A percentile compares a stretch with the other conserved stretches of the same genome.
Conservation (phyloP, 495 filamentous ascomycete species). For the Penicillium goetzii region DNA sequence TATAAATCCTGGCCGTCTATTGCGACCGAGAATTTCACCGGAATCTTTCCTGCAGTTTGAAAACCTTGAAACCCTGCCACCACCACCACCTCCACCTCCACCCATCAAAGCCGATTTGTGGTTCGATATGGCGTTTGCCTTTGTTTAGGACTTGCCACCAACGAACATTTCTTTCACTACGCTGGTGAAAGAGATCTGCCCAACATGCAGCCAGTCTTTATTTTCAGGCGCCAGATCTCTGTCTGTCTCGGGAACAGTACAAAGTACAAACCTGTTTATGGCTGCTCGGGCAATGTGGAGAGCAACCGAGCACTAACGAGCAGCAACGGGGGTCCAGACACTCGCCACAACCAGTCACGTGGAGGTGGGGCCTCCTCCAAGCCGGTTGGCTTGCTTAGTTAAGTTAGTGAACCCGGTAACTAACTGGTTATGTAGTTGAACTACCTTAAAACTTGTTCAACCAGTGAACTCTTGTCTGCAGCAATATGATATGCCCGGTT, state of each 20-base stretch:
- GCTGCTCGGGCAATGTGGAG: slow-evolving; percentile 17
- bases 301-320: background rate
- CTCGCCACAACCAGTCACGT: slow-evolving; percentile 9
- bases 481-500: background rate
- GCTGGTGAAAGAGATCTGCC: background rate
- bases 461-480: background rate
- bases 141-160: background rate
- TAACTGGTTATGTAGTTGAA: background rate
- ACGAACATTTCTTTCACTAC: background rate
- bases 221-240: background rate
- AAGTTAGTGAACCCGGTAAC: too few relatives aligned
- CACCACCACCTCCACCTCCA: slow-evolving; percentile 7
- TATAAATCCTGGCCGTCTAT: background rate
- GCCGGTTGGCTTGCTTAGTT: slow-evolving; percentile 1
- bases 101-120: background rate
- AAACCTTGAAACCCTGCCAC: slow-evolving; percentile 13
- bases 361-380: background rate
- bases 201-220: background rate
- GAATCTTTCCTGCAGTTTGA: slow-evolving; percentile 3
- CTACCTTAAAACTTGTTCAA: slow-evolving; percentile 3
- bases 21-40: background rate
- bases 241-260: background rate
- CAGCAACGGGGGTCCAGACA: slow-evolving; percentile 2
- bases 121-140: background rate
- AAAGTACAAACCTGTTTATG: slow-evolving; percentile 22